Percentiles rank a stretch among this genome's conserved stretches.
Conservation (phyloP, 306 rosid genomes). For the Hippophae gyantsensis region DNA sequence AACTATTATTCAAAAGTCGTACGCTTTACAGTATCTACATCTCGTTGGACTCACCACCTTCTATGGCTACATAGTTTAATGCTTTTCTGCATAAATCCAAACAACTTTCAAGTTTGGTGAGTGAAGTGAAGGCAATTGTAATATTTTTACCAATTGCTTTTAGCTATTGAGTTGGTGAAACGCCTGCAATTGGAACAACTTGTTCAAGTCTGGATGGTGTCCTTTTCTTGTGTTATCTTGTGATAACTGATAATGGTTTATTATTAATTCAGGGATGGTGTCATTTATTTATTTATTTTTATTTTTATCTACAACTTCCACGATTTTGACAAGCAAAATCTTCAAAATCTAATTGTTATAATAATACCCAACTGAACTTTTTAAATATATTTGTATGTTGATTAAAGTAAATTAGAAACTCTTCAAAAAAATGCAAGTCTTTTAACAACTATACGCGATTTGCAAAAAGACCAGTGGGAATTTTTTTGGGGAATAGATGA, state of each 20-base stretch:
- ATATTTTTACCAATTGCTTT: too few species aligned
- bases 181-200: too few species aligned
- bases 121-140: too few species aligned
- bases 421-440: conserved; percentile 1
- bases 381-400: too few species aligned
- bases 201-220: neutral
- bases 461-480: neutral
- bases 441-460: conserved; percentile 16
- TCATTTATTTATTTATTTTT: neutral
- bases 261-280: neutral
- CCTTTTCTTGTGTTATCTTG: conserved; percentile 1
- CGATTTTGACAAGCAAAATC: neutral
- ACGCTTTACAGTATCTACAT: too few species aligned
- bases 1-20: too few species aligned
- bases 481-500: too few species aligned
- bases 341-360: conserved; percentile 12
- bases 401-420: neutral
- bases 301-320: neutral
- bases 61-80: too few species aligned
- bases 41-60: too few species aligned
- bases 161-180: neutral
- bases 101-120: too few species aligned
- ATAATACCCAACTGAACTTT: conserved; percentile 1
- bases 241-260: neutral
- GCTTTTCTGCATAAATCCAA: too few species aligned